These are phyloP conservation scores for Verticillium nonalfalfae DNA, from an alignment of 2,329 filamentous ascomycete genomes.

Conservation along the genomic window DNA sequence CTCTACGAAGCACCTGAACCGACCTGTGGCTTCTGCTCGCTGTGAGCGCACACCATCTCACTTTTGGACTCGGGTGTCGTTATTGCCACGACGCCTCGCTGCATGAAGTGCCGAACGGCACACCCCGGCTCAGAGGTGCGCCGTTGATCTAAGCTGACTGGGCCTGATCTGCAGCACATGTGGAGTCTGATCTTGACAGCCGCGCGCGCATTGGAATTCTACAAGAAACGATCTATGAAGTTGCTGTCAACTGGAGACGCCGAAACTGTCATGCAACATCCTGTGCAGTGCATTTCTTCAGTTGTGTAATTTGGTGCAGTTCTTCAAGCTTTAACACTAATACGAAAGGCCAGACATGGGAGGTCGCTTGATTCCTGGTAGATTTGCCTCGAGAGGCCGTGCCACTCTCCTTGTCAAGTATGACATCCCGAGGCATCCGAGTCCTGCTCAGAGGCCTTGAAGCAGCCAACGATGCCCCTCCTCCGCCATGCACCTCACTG, in stretches of 20 bases:
- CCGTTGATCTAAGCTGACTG: background rate
- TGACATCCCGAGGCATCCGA: background rate
- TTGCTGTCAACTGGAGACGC: too few species aligned
- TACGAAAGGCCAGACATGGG: background rate
- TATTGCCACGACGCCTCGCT: background rate
- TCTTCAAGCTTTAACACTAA: too few species aligned
- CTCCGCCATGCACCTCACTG: background rate
- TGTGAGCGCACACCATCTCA: background rate
- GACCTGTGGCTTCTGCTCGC: background rate
- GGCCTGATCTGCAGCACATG: background rate
- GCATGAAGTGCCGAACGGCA: background rate
- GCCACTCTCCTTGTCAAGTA: background rate
- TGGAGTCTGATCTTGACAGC: too few species aligned
- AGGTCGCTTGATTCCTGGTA: background rate
- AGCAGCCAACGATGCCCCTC: background rate
- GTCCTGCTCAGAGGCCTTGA: background rate
- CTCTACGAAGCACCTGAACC: background rate
- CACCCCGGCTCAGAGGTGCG: background rate
- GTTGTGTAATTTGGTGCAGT: too few species aligned
- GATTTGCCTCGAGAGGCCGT: background rate
- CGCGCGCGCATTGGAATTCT: too few species aligned
- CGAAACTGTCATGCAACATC: too few species aligned
- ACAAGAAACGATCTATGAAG: too few species aligned
- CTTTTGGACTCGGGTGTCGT: background rate
- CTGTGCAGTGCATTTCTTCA: too few species aligned